Percentiles rank a stretch among this genome's conserved stretches.
These are phyloP conservation scores for Jamesozyma piceae DNA, from an alignment of 805 yeast species.

Conservation along the genomic window DNA sequence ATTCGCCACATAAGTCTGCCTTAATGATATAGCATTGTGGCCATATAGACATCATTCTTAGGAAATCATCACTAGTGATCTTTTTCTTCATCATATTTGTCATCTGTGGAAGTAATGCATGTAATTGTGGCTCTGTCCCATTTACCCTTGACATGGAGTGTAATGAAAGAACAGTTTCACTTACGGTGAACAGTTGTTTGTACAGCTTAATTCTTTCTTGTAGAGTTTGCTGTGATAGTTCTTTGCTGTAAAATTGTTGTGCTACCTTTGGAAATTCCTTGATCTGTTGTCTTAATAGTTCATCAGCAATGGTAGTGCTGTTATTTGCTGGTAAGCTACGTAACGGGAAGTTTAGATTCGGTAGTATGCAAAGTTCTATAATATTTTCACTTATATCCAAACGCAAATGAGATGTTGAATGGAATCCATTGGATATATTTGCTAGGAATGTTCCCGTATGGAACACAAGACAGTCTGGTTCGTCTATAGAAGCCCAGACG, in stretches of 20 bases:
- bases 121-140: slow-evolving; percentile 15
- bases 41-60: slow-evolving; percentile 25
- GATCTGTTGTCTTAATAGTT: slow-evolving; percentile 19
- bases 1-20: slow-evolving; percentile 16
- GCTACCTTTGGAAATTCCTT: slow-evolving; percentile 21
- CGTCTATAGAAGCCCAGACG: slow-evolving; percentile 18
- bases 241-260: slow-evolving; percentile 15
- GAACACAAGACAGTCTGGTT: slow-evolving; percentile 23
- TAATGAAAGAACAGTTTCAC: slow-evolving; percentile 25
- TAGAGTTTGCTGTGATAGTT: slow-evolving; percentile 11
- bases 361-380: slow-evolving; percentile 14
- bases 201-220: slow-evolving; percentile 12
- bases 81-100: slow-evolving; percentile 24
- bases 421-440: slow-evolving; percentile 15
- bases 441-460: slow-evolving; percentile 23
- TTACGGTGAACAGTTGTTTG: slow-evolving; percentile 18
- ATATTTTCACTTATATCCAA: slow-evolving; percentile 13
- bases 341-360: neutral
- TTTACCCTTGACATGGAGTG: slow-evolving; percentile 17
- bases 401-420: slow-evolving; percentile 18
- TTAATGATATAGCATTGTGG: slow-evolving; percentile 21
- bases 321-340: neutral
- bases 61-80: slow-evolving; percentile 18
- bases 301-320: slow-evolving; percentile 8
- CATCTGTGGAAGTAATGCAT: slow-evolving; percentile 22